These are phyloP conservation scores for Phylloporus scabripes DNA, from an alignment of 768 basidiomycete species.

Conservation along the genomic window DNA sequence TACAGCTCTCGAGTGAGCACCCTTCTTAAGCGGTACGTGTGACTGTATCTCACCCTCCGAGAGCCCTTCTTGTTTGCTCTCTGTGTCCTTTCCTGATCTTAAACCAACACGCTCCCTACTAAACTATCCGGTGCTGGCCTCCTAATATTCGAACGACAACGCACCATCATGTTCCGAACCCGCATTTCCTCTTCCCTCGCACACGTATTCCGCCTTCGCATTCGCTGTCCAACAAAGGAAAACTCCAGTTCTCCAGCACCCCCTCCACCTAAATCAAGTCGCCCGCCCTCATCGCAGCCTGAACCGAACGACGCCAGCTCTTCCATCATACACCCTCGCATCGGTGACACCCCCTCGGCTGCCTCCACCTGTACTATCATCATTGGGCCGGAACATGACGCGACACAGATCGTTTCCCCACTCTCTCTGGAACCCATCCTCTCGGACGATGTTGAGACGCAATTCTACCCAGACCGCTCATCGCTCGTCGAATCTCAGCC, in stretches of 20 bases:
- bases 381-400: not conserved
- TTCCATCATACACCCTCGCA: not conserved
- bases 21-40: conserved; percentile 2
- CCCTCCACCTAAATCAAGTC: not conserved
- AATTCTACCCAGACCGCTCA: not conserved
- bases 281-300: not conserved
- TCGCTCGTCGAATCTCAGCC: not conserved
- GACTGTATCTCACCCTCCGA: not conserved
- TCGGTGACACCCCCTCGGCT: not conserved
- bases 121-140: conserved; percentile 13
- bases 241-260: not conserved
- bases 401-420: not conserved
- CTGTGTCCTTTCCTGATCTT: not conserved
- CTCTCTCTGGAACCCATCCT: not conserved
- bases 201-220: conserved; percentile 16
- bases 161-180: conserved; percentile 9
- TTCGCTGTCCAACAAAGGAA: conserved; percentile 6
- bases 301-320: not conserved
- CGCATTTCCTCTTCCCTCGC: conserved; percentile 13
- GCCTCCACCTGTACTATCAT: conserved; percentile 8
- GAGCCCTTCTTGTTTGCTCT: not conserved
- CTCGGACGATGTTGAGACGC: not conserved
- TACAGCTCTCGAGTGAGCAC: conserved; percentile 1
- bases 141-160: not conserved
- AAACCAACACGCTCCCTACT: not conserved